Conservation (phyloP, 176 grass and related monocot species). For the Oryza meridionalis region DNA sequence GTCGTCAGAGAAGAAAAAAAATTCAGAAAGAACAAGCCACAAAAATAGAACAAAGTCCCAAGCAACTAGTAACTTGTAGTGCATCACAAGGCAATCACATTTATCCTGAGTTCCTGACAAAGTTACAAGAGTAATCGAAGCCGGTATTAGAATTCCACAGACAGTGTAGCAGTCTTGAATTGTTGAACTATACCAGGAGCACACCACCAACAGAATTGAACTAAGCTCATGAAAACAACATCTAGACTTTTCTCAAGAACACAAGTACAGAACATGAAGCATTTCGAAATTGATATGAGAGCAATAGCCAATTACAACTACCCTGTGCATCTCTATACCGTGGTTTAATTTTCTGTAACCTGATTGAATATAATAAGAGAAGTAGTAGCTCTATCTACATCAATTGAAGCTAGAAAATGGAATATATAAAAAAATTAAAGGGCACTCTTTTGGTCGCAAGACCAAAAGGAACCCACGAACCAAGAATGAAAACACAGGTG, state of each 20-base stretch:
- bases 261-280: background rate
- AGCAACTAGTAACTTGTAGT: no score
- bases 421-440: background rate
- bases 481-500: conserved; percentile 20
- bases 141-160: background rate
- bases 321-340: background rate
- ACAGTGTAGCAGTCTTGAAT: background rate
- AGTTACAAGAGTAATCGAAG: background rate
- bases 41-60: background rate
- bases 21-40: background rate
- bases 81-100: background rate
- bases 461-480: background rate
- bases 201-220: background rate
- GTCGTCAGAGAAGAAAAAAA: background rate
- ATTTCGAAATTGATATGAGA: background rate
- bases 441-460: background rate
- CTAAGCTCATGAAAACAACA: background rate
- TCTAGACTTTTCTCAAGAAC: background rate
- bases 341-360: background rate
- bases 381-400: background rate
- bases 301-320: background rate
- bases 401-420: background rate
- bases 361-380: background rate
- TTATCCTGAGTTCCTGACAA: background rate
- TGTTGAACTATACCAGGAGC: background rate